Evolutionary conservation across 805 yeast genomes (phyloP).

Genomic region (Torulaspora delbrueckii): DNA sequence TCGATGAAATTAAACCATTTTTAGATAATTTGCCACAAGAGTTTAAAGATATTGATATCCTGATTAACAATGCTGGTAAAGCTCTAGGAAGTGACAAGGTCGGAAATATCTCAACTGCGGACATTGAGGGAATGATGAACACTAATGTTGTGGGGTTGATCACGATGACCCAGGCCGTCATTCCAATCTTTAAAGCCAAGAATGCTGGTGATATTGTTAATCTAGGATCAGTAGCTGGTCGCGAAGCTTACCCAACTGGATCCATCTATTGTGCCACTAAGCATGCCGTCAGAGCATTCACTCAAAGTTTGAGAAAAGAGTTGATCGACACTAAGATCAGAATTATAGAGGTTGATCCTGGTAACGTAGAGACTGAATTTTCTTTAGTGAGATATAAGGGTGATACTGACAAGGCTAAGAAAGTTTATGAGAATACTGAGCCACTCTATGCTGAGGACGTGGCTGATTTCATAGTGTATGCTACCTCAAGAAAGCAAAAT

Average conservation of each 20-base stretch:
- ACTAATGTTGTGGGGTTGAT: slow-evolving; percentile 88
- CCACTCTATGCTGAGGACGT: slow-evolving; percentile 57
- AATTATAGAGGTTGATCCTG: slow-evolving; percentile 64
- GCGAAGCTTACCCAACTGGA: slow-evolving; percentile 76
- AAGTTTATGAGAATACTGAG: slow-evolving; percentile 50
- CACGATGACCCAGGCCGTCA: slow-evolving; percentile 71
- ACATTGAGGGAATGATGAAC: slow-evolving; percentile 69
- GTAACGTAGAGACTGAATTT: slow-evolving; percentile 66
- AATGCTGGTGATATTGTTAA: slow-evolving; percentile 71
- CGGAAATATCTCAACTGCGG: slow-evolving; percentile 60
- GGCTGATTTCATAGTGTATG: slow-evolving; percentile 57
- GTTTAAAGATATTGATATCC: slow-evolving; percentile 59
- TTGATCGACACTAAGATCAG: slow-evolving; percentile 62
- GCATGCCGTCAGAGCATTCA: slow-evolving; percentile 66
- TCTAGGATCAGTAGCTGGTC: slow-evolving; percentile 73
- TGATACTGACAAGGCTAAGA: slow-evolving; percentile 48
- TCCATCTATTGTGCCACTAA: slow-evolving; percentile 73
- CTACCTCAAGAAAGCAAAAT: slow-evolving; percentile 51
- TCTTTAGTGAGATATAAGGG: slow-evolving; percentile 57
- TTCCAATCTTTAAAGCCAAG: slow-evolving; percentile 65
- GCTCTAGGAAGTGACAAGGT: slow-evolving; percentile 77
- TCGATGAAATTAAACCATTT: slow-evolving; percentile 48
- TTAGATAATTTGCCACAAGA: slow-evolving; percentile 51
- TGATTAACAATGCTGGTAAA: slow-evolving; percentile 71
- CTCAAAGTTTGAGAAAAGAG: slow-evolving; percentile 71